Base-by-base conservation (phyloP, 306 rosid species). In the Corylus avellana region DNA sequence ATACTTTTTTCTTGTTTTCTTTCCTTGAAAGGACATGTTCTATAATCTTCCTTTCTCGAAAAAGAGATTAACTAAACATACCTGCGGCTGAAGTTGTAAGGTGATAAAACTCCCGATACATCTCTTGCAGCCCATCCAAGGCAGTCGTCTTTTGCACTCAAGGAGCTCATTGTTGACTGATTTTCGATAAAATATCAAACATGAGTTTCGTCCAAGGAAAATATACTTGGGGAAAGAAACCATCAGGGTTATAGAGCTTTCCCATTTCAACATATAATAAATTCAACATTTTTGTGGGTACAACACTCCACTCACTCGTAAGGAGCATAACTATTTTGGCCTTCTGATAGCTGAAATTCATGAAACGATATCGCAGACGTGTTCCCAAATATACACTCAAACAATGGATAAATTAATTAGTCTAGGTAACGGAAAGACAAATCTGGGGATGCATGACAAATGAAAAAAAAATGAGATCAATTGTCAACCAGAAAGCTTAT, bases 111-210 rank as follows among this genome's bases (percentile, higher is more conserved):
- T 10, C 96, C 97, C 70, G 96, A 88, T 4, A 86, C 78, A 83
- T 91, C 97, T 79, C 87, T 88, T 74, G 96, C 97, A 39, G 97
- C 97, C 92, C 92, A 93, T 77, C 87, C 96, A 20, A 89, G 79
- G 83, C 97, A 93, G 37, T 88, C 87, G 70, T 78, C 91, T 20
- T 44, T 76, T 17, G 53, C 80, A 39, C 74, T 73, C 35, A 54
- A 51, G 5, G 89, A 92, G 84, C 82, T 84, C 97, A 89, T 90
- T 39, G 58, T 69, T 68, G 74, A 16, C 80, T 67, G 35, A 61
- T 72, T 10, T 49, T 58, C 20, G 72, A 72, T 12, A 67, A 80
- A 5, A 13, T 18, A 85, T 59, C 57, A 71, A 44, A 16, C 10
- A 64, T 35, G 22, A 78, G 49, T 68, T 79, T 72, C 72, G 18